Base-by-base conservation (phyloP, 108 stramenopile genomes). In the Nitzschia putrida region DNA sequence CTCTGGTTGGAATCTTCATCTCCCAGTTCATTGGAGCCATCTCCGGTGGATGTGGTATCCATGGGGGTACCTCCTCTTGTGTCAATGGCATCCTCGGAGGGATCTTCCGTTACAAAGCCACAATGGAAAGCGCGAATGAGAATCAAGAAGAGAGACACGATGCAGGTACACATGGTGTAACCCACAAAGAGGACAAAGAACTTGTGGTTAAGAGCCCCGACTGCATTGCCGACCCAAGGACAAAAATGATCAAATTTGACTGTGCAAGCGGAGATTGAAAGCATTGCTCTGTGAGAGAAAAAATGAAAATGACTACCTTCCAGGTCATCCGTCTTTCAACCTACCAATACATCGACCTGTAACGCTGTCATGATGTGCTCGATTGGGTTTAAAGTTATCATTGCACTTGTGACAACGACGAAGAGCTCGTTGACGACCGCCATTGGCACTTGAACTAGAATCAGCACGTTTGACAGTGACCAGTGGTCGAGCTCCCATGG, bases 201-300 rank as follows among this genome's bases (percentile, higher is more conserved):
- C 72, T 94, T 94, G 71, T 94, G 92, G 71, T 94, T 94, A 67
- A 86, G 61, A 3, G 93, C 89, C 57, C 97, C 99, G n/a, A 98
- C 85, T 53, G 96, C 95, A 78, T 98, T 97, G 67, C 97, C 94
- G 11, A 97, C 92, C 98, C 98, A 98, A 0, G 95, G 95, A 80
- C 82, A 83, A 66, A 66, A 75, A 64, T 83, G 82, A 69, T 83
- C 82, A 67, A 83, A 83, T 60, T 83, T 83, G 54, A 83, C 77
- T 53, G 26, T 23, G 56, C 25, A n/a, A 42, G 6, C 18, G 14
- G 6, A 6, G 14, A 5, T 4, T 16, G 6, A 18, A 49, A 16
- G 1, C 14, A 6, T 4, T 5, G 3, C 6, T 1, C 14, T 34
- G 29, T 34, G 29, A 34, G 29, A 3, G 29, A 34, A 34, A 34